Evolutionary conservation across 768 basidiomycete genomes (phyloP), one percentile per base, ranked within the genome.

Genomic region (Serendipita sp.): DNA sequence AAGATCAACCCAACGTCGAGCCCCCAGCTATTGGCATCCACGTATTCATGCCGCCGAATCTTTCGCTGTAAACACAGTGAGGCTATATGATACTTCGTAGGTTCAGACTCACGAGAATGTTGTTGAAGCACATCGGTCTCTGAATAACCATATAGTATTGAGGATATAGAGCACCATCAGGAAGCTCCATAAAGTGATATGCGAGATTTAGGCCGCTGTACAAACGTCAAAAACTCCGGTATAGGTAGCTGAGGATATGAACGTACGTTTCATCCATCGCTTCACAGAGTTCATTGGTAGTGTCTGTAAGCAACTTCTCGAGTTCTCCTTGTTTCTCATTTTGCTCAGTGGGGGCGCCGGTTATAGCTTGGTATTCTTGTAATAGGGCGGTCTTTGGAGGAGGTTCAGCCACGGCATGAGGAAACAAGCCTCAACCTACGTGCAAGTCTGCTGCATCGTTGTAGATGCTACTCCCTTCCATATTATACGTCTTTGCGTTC

Each of bases 1-100:
- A 93, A 95, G 30, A 97, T 87, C 46, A 93, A 80, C 69, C 93
- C 90, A 13, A 94, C 86, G 66, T 97, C 94, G 7, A 82, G 82
- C 48, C 86, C 86, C 70, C 94, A 95, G 30, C 87, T 85, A 3
- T 80, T 77, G 3, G 81, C 75, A 1, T 78, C 80, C 24, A 72
- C 70, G 71, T 95, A 97, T 68, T 88, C 85, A 71, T 91, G 88
- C 65, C 82, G 82, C 70, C 89, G 86, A 68, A 95, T 76, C 58
- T 82, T 83, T 82, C 85, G 86, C 93, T 97, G 69, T 34, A 37
- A 18, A 68, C 3, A 69, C 65, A 47, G 47, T 65, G 62, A 60
- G 24, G n/a, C 58, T 63, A 62, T 11, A 53, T 18, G 35, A 45
- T 24, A 35, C 3, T 41, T n/a, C 13, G 18, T 3, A 64, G 37